phyloP scores from a whole-genome alignment of 2,329 filamentous ascomycete species.

The Davidsoniella australis region DNA sequence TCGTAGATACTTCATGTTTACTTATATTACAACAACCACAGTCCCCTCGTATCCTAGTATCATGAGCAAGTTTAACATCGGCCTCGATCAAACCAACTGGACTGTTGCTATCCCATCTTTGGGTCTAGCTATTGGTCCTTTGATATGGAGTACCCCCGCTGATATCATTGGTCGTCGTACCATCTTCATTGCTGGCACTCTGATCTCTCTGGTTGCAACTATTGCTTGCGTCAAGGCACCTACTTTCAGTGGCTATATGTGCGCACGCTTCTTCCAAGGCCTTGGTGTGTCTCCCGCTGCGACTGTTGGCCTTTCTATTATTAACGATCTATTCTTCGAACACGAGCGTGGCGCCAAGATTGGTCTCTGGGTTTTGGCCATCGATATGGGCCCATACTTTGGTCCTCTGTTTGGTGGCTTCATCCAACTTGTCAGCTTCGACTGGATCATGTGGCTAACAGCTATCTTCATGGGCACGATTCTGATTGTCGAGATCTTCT shows the following conservation, averaged over 20 bases:
- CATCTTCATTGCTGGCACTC: slow-evolving; percentile 28
- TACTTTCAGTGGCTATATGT: slow-evolving; percentile 34
- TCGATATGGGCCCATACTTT: slow-evolving; percentile 32
- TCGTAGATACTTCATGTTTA: slow-evolving; percentile 37
- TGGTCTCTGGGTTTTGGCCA: slow-evolving; percentile 39
- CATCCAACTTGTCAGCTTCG: slow-evolving; percentile 27
- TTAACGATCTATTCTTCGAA: slow-evolving; percentile 39
- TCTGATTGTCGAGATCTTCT: slow-evolving; percentile 28
- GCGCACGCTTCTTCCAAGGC: slow-evolving; percentile 40
- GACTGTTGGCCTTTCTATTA: slow-evolving; percentile 36
- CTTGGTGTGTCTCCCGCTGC: slow-evolving; percentile 35
- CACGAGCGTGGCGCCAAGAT: slow-evolving; percentile 37
- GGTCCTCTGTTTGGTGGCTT: slow-evolving; percentile 32
- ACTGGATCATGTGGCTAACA: slow-evolving; percentile 38
- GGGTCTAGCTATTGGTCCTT: slow-evolving; percentile 32
- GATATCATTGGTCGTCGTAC: slow-evolving; percentile 35
- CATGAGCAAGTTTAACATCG: slow-evolving; percentile 28
- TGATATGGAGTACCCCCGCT: slow-evolving; percentile 29
- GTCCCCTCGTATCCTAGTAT: slow-evolving; percentile 35
- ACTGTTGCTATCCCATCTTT: slow-evolving; percentile 34
- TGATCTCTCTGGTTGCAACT: slow-evolving; percentile 20
- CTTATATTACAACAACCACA: slow-evolving; percentile 39
- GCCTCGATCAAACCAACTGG: slow-evolving; percentile 33
- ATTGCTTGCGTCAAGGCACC: slow-evolving; percentile 20
- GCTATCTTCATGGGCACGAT: slow-evolving; percentile 34